These are phyloP conservation scores for Pleurotus ostreatus DNA, from an alignment of 768 basidiomycete genomes.

Conservation along the genomic window DNA sequence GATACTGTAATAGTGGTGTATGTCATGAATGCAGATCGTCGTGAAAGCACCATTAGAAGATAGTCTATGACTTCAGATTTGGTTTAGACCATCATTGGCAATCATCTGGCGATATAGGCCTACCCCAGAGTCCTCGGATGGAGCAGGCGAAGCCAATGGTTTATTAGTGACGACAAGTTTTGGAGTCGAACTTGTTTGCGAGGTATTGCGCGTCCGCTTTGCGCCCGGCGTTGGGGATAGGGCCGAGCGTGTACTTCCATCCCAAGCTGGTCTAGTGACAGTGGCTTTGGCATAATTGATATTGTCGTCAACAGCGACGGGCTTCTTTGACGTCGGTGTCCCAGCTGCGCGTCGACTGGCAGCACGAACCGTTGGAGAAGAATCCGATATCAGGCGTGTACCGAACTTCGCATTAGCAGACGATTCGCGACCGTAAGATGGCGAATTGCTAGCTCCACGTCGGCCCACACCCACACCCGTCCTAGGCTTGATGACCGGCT, in stretches of 20 bases:
- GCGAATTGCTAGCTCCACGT: slow-evolving; percentile 30
- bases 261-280: slow-evolving; percentile 74
- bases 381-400: slow-evolving; percentile 69
- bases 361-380: slow-evolving; percentile 42
- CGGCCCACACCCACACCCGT: slow-evolving; percentile 31
- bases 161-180: slow-evolving; percentile 34
- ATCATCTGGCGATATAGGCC: slow-evolving; percentile 81
- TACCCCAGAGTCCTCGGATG: slow-evolving; percentile 79
- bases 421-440: slow-evolving; percentile 72
- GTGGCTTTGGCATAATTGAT: slow-evolving; percentile 66
- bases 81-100: slow-evolving; percentile 66
- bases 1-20: slow-evolving; percentile 9
- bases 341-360: slow-evolving; percentile 58
- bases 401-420: slow-evolving; percentile 94
- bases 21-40: slow-evolving; percentile 14
- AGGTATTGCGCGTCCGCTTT: slow-evolving; percentile 70
- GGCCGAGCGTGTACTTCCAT: slow-evolving; percentile 51
- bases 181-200: slow-evolving; percentile 58
- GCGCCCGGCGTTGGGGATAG: slow-evolving; percentile 23
- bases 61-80: slow-evolving; percentile 27
- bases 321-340: slow-evolving; percentile 41
- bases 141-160: slow-evolving; percentile 64
- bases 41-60: background rate
- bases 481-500: slow-evolving; percentile 56
- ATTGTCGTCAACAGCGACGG: slow-evolving; percentile 54